Conservation (phyloP, 2,329 filamentous ascomycete genomes). For the Plectosphaerella plurivora region DNA sequence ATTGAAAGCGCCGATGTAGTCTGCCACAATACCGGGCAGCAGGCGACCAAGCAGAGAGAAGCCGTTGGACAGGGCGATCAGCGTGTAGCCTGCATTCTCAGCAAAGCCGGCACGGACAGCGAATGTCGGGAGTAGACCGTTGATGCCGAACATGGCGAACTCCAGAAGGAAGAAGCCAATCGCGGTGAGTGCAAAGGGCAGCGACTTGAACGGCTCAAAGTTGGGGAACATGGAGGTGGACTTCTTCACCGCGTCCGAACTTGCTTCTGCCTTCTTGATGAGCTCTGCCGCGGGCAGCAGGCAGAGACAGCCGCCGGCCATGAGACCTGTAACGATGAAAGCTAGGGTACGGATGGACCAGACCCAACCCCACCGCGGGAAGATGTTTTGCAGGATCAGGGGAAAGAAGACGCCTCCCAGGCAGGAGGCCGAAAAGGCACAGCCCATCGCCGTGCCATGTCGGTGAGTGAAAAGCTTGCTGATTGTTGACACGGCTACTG, state of each 20-base stretch:
- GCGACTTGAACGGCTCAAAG: conserved; percentile 32
- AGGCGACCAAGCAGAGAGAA: conserved; percentile 36
- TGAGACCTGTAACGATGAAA: conserved; percentile 19
- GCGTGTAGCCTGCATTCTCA: conserved; percentile 33
- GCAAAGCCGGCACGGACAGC: conserved; percentile 28
- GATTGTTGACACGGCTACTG: conserved; percentile 25
- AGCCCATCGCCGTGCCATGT: conserved; percentile 18
- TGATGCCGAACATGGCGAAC: conserved; percentile 42
- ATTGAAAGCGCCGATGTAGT: conserved; percentile 40
- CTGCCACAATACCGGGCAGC: conserved; percentile 36
- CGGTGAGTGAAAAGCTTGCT: conserved; percentile 21
- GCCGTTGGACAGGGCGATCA: conserved; percentile 38
- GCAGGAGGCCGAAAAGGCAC: conserved; percentile 15
- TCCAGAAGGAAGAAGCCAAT: conserved; percentile 40
- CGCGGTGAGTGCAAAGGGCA: conserved; percentile 34
- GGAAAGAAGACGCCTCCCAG: conserved; percentile 25
- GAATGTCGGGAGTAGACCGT: conserved; percentile 41
- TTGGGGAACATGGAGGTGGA: conserved; percentile 21
- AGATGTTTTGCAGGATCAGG: conserved; percentile 22
- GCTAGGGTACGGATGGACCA: conserved; percentile 28
- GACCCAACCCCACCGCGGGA: conserved; percentile 23
- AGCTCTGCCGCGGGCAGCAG: neutral
- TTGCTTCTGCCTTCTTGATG: neutral
- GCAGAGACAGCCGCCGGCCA: conserved; percentile 9
- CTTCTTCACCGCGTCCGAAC: neutral